These are phyloP conservation scores for Crataegus laevigata DNA, from an alignment of 306 rosid species.

Conservation along the genomic window DNA sequence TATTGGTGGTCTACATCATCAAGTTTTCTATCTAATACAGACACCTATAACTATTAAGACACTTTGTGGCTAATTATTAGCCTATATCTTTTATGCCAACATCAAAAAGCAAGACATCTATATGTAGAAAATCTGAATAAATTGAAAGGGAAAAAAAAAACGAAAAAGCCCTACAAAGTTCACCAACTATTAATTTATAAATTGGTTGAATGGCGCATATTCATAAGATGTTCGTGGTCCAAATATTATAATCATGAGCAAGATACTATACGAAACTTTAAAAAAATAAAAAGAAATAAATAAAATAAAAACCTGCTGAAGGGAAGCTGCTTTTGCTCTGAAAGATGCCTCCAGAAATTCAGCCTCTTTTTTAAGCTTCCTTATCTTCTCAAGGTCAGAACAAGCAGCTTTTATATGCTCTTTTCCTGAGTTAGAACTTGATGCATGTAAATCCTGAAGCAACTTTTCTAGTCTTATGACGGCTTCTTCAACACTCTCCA, in stretches of 20 bases:
- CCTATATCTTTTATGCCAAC: not conserved
- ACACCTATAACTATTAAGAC: not conserved
- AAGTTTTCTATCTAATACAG: not conserved
- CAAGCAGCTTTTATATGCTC: slow-evolving; percentile 97
- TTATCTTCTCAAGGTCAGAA: slow-evolving; percentile 91
- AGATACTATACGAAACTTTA: not conserved
- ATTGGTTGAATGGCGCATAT: not conserved
- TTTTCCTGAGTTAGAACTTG: slow-evolving; percentile 76
- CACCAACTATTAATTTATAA: not conserved
- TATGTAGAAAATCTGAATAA: not conserved
- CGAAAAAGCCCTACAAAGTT: not conserved
- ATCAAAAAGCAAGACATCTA: not conserved
- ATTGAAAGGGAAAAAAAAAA: slow-evolving; percentile 1
- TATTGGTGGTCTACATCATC: not conserved
- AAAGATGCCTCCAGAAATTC: slow-evolving; percentile 95
- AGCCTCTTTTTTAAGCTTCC: slow-evolving; percentile 94
- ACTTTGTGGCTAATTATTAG: not conserved
- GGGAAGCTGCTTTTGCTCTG: slow-evolving; percentile 88
- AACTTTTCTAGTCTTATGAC: slow-evolving; percentile 73
- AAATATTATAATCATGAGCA: not conserved
- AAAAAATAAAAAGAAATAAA: not conserved
- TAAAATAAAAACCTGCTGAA: slow-evolving; percentile 50
- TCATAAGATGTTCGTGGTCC: not conserved
- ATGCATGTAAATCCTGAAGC: slow-evolving; percentile 85
- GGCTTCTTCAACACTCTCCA: slow-evolving; percentile 90